Evolutionary conservation across 164 flowering plant genomes (phyloP), one percentile per base, ranked within the genome.

Genomic region (Nelumbo lutea): DNA sequence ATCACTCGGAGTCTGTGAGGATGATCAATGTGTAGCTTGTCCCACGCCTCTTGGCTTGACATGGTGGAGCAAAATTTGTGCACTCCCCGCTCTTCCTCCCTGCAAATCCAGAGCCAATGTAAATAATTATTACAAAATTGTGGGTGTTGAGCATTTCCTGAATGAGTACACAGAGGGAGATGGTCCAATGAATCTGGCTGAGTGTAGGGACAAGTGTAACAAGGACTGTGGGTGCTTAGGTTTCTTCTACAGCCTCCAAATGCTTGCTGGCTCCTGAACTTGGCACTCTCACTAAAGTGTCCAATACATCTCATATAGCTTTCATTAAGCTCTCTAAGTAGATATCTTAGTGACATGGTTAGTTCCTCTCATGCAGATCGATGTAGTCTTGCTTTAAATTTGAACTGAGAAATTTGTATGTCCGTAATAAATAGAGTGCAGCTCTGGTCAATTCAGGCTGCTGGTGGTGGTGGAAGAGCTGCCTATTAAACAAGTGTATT

Each of bases 61-160:
- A 64, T 79, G 83, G 1, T 78, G 81, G 79, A 68, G 68, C 65
- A 55, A 75, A 64, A 59, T 61, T 6, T 80, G 83, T 11, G 65
- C 48, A 27, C 77, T 77, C 9, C 70, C 77, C 14, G 66, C 56
- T 68, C 10, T 59, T 11, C 11, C 57, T 6, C 41, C 68, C 6
- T 80, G 79, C 59, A 57, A 51, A 40, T 43, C 43, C 6, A 44
- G 51, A 3, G 55, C 47, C 1, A 58, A 8, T 1, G 43, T 47
- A 27, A 27, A 0, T 14, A 61, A 62, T 27, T 75, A 80, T 67
- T 75, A 75, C 43, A 78, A 71, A 65, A 15, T 80, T 13, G 77
- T 42, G 11, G 79, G 83, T 1, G 77, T 70, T 3, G 77, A 75
- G 62, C 79, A 80, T 41, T 80, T 77, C 63, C 40, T 68, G 79